Evolutionary conservation across 2,329 filamentous ascomycete genomes (phyloP), one percentile per base, ranked within the genome.

Genomic region (Ceratocystis colombiana): DNA sequence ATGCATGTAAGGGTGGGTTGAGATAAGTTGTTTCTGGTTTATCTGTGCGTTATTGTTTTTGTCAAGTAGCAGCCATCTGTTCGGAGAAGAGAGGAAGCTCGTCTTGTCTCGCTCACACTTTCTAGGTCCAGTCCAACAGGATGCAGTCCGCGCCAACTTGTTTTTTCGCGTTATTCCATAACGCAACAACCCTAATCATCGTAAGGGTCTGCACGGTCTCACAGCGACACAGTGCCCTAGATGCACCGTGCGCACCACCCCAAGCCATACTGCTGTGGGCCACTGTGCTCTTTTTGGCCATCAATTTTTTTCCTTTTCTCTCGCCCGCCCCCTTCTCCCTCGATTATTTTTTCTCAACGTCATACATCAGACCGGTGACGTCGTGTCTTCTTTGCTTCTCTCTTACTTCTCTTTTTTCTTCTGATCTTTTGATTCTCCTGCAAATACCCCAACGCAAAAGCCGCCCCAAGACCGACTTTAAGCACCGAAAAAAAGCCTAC

Each of bases 291-390:
- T 44, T 64, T 59, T 64, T 59, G 46, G 57, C 53, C 66, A 41
- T 66, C 64, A 59, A 59, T 65, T 68, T 68, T 65, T 68, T 68
- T 64, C 55, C 62, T 67, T 61, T 67, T 67, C 66, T 64, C 55
- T 67, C 53, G 61, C 53, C 62, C 44, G 66, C 64, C 45, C 55
- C 66, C 66, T 61, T 65, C 64, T 68, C 66, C 66, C 66, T 68
- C 66, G 66, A 65, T 59, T 59, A 59, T 59, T 65, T 66, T 68
- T 68, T 55, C 66, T 68, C 66, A 68, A 68, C 66, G 66, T 68
- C 66, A 68, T 68, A 68, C 66, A 65, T 61, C 57, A 53, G 66
- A 68, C 66, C 66, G 64, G 66, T 68, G 66, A 68, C 66, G 66
- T 68, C 66, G 66, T 68, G 57, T 65, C 65, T 68, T 65, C 62